Evolutionary conservation across 352 stramenopile species (phyloP).

Genomic region (Globisporangium solare): DNA sequence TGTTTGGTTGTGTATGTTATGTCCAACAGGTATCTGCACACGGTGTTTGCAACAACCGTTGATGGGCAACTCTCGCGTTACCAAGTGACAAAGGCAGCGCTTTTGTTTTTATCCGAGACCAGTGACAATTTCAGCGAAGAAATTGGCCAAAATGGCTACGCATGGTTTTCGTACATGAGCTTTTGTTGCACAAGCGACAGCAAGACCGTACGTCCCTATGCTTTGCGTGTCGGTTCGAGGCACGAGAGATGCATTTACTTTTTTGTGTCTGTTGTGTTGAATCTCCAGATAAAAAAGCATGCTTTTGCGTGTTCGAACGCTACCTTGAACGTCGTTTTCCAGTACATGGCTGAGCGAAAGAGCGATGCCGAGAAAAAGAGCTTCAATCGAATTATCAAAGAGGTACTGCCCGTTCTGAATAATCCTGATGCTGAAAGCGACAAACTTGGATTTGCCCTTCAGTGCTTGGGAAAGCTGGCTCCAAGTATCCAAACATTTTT

Average conservation of each 20-base stretch:
- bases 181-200: slow-evolving; percentile 59
- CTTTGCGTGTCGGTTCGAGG: neutral
- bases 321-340: slow-evolving; percentile 38
- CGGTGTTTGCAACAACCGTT: slow-evolving; percentile 53
- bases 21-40: slow-evolving; percentile 44
- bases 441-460: slow-evolving; percentile 47
- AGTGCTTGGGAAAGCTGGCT: slow-evolving; percentile 44
- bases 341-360: slow-evolving; percentile 31
- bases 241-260: neutral
- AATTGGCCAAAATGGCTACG: slow-evolving; percentile 42
- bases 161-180: slow-evolving; percentile 71
- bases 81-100: slow-evolving; percentile 57
- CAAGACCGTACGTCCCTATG: slow-evolving; percentile 49
- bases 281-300: slow-evolving; percentile 61
- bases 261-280: neutral
- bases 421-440: slow-evolving; percentile 32
- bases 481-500: slow-evolving; percentile 47
- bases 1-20: slow-evolving; percentile 8
- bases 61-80: slow-evolving; percentile 60
- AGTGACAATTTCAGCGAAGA: slow-evolving; percentile 37
- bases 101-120: slow-evolving; percentile 49
- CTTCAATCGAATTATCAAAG: slow-evolving; percentile 70
- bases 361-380: slow-evolving; percentile 56
- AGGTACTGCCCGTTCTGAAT: slow-evolving; percentile 55
- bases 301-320: slow-evolving; percentile 42